Evolutionary conservation across 2,329 filamentous ascomycete genomes (phyloP).

Genomic region (Verruconis gallopava): DNA sequence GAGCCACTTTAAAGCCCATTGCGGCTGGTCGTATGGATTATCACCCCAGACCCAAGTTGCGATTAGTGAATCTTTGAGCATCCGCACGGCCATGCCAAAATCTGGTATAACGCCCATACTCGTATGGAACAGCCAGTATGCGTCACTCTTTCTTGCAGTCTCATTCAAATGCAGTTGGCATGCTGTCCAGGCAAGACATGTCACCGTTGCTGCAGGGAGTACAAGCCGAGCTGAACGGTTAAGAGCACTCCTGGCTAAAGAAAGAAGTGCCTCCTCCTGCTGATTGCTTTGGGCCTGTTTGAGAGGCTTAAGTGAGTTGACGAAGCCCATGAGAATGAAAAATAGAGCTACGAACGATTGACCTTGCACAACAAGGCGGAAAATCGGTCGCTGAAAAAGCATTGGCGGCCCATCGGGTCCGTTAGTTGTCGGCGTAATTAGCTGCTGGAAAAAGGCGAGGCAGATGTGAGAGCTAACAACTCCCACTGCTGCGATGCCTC

Average conservation of each 20-base stretch:
- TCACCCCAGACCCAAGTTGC: constrained; percentile 34
- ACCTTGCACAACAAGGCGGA: constrained; percentile 16
- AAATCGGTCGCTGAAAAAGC: constrained; percentile 18
- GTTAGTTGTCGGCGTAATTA: constrained; percentile 1
- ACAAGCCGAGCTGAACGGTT: constrained; percentile 16
- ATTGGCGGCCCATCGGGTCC: constrained; percentile 12
- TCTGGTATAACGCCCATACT: constrained; percentile 10
- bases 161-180: constrained; percentile 16
- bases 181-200: constrained; percentile 16
- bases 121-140: constrained; percentile 15
- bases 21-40: constrained; percentile 44
- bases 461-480: constrained; percentile 8
- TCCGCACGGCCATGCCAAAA: constrained; percentile 28
- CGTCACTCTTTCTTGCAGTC: constrained; percentile 15
- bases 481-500: constrained; percentile 9
- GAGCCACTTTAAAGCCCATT: constrained; percentile 46
- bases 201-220: constrained; percentile 16
- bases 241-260: constrained; percentile 16
- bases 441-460: constrained; percentile 4
- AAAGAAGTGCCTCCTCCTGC: constrained; percentile 14
- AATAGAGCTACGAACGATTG: constrained; percentile 19
- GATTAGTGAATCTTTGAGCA: constrained; percentile 13
- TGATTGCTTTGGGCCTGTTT: constrained; percentile 16
- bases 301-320: constrained; percentile 18
- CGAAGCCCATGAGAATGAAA: constrained; percentile 21